Evolutionary conservation across 2,329 filamentous ascomycete species (phyloP).

Genomic region (Fusarium tanahbumbuense): DNA sequence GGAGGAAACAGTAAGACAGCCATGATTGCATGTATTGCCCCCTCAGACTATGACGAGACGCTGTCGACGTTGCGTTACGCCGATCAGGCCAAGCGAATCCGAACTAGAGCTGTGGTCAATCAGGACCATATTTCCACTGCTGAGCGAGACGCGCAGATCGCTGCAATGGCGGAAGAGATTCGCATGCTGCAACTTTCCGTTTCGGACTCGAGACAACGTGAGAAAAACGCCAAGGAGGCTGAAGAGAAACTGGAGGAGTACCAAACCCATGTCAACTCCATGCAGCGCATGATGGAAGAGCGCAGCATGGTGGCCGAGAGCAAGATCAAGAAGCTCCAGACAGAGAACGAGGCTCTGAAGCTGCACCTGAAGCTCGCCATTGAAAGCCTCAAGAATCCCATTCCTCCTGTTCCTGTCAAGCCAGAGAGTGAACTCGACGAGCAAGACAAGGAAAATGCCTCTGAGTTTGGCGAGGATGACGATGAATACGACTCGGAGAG

Average conservation of each 20-base stretch:
- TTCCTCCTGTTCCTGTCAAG: conserved; percentile 68
- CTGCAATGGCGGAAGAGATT: conserved; percentile 95
- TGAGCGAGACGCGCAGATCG: conserved; percentile 93
- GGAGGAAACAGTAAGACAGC: conserved; percentile 98
- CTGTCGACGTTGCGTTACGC: conserved; percentile 96
- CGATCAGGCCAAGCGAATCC: conserved; percentile 97
- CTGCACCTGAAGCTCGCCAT: conserved; percentile 90
- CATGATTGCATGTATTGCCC: conserved; percentile 98
- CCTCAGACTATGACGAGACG: conserved; percentile 96
- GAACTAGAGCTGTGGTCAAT: conserved; percentile 93
- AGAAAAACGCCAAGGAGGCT: conserved; percentile 81
- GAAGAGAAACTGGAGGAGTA: conserved; percentile 94
- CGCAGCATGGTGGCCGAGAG: conserved; percentile 88
- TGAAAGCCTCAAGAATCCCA: conserved; percentile 89
- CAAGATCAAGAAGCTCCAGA: conserved; percentile 90
- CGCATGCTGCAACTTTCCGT: conserved; percentile 82
- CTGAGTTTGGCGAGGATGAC: conserved; percentile 71
- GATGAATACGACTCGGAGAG: conserved; percentile 63
- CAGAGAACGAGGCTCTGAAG: conserved; percentile 89
- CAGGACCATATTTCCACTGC: conserved; percentile 93
- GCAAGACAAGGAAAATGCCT: conserved; percentile 54
- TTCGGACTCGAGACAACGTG: conserved; percentile 71
- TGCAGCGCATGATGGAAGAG: conserved; percentile 98
- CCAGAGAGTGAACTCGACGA: conserved; percentile 46
- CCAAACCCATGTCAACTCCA: conserved; percentile 85